Evolutionary conservation across 1,284 basidiomycete species (phyloP).

Genomic region (Ustilago cynodontis): DNA sequence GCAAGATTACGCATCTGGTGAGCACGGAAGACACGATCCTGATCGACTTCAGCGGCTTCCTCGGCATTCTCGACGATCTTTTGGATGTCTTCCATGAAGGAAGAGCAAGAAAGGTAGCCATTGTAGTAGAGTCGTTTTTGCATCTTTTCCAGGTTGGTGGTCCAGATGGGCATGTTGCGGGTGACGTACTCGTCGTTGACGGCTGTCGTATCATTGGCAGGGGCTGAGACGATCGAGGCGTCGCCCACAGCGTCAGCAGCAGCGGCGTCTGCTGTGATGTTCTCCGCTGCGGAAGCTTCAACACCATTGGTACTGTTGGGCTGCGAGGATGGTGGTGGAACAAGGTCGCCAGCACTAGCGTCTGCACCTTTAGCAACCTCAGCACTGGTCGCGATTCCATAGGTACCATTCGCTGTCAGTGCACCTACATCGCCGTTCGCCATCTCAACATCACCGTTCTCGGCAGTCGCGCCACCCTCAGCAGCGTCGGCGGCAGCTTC

Average conservation of each 20-base stretch:
- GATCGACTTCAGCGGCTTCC: conserved; percentile 75
- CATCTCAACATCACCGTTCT: conserved; percentile 35
- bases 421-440: conserved; percentile 17
- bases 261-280: neutral
- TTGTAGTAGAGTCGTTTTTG: conserved; percentile 86
- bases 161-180: conserved; percentile 65
- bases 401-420: conserved; percentile 10
- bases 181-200: conserved; percentile 40
- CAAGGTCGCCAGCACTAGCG: neutral
- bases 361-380: neutral
- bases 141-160: conserved; percentile 81
- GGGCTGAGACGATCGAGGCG: conserved; percentile 18
- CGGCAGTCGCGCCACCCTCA: neutral
- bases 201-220: conserved; percentile 5
- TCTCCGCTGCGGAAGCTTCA: neutral
- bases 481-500: conserved; percentile 9
- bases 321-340: conserved; percentile 30
- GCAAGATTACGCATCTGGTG: conserved; percentile 90
- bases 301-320: conserved; percentile 16
- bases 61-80: conserved; percentile 91
- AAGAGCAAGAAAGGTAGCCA: conserved; percentile 86
- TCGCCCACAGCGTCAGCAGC: conserved; percentile 5
- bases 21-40: conserved; percentile 81
- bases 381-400: conserved; percentile 3
- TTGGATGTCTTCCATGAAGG: conserved; percentile 87